Evolutionary conservation across 805 yeast genomes (phyloP).

Genomic region (Candida ovalis): DNA sequence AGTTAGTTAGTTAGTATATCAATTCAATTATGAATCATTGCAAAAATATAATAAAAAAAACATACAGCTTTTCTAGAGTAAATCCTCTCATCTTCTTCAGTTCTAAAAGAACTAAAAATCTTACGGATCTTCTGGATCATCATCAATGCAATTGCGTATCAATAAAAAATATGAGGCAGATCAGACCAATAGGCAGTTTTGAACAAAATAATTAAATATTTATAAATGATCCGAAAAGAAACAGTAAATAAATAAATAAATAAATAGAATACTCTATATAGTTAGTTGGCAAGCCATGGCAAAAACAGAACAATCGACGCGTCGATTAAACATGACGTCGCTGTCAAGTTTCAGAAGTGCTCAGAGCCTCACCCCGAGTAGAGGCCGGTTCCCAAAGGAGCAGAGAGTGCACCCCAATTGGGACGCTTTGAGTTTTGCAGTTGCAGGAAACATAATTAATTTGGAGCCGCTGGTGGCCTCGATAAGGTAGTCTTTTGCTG

Average conservation of each 20-base stretch:
- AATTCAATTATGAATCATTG: too few relatives aligned
- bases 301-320: neutral
- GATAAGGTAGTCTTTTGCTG: too few relatives aligned
- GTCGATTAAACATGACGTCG: neutral
- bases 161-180: neutral
- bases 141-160: constrained; percentile 30
- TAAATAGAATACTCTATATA: neutral
- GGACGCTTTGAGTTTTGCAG: too few relatives aligned
- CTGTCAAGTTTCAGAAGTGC: too few relatives aligned
- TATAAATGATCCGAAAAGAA: too few relatives aligned
- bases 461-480: too few relatives aligned
- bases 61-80: constrained; percentile 69
- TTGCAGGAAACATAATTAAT: too few relatives aligned
- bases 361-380: too few relatives aligned
- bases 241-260: neutral
- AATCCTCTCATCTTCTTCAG: constrained; percentile 79
- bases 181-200: too few relatives aligned
- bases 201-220: too few relatives aligned
- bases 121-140: constrained; percentile 72
- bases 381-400: neutral
- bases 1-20: constrained; percentile 1
- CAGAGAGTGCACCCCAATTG: neutral
- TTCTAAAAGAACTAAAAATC: constrained; percentile 75
- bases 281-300: too few relatives aligned
- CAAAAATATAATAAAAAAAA: constrained; percentile 1